Evolutionary conservation across 2,329 filamentous ascomycete genomes (phyloP).

Genomic region (Berkeleyomyces basicola): DNA sequence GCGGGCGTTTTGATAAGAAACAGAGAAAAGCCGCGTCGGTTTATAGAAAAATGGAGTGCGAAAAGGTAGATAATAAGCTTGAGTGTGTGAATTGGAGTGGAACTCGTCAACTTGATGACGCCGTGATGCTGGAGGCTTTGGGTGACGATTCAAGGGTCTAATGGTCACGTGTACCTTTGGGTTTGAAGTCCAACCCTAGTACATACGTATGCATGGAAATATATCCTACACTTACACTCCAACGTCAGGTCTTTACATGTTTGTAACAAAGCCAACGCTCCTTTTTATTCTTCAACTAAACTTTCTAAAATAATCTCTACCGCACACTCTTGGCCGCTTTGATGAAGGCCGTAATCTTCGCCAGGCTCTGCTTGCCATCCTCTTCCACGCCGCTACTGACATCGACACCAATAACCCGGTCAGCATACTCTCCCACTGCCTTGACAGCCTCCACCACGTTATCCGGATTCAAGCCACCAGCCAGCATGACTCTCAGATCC

Average conservation of each 20-base stretch:
- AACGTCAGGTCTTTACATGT: background rate
- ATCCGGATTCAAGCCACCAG: constrained; percentile 65
- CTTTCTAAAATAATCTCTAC: constrained; percentile 18
- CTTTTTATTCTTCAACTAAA: background rate
- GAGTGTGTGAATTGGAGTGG: background rate
- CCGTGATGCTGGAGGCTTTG: background rate
- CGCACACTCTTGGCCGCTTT: constrained; percentile 49
- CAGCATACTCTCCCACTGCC: constrained; percentile 38
- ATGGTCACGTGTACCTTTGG: background rate
- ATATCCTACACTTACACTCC: background rate
- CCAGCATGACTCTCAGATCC: constrained; percentile 61
- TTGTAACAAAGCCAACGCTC: background rate
- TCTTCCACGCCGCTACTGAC: constrained; percentile 89
- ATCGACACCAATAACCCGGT: constrained; percentile 66
- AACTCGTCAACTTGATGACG: no score
- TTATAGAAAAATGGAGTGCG: background rate
- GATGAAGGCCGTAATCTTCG: constrained; percentile 69
- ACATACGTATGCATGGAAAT: background rate
- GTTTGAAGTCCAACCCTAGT: background rate
- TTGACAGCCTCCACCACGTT: constrained; percentile 57
- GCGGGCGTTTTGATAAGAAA: background rate
- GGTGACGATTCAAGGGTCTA: background rate
- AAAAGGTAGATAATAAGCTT: background rate
- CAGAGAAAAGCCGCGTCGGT: background rate
- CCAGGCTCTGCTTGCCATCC: constrained; percentile 61